Base-by-base conservation (phyloP, 2,329 filamentous ascomycete genomes). In the Scleromitrula shiraiana region DNA sequence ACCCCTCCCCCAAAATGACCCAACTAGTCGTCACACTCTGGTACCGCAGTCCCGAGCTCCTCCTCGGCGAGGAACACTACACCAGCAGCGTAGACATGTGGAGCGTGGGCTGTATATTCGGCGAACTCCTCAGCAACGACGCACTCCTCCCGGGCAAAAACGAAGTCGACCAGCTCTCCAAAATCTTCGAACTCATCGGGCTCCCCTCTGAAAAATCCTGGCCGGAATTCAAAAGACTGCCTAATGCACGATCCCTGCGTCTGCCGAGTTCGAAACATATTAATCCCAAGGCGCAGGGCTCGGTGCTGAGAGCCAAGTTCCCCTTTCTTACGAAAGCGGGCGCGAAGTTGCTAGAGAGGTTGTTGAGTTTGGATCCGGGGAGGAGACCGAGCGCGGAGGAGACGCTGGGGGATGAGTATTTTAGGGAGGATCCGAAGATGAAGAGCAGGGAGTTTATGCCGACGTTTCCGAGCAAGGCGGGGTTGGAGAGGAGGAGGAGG, bases 61-160 rank as follows among this genome's bases (percentile, higher is more conserved):
- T 98, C 2, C 80, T 97, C 3, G 93, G 93, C 5, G 73, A 86
- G 0, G 77, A 78, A 29, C 76, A 74, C 14, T 98, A 98, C 69
- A 82, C 77, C 50, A 70, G 75, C 1, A 78, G 85, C 52, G 75
- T 97, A 58, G 93, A 97, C 68, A 85, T 97, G 76, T 98, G 93
- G 93, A 94, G 86, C 67, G 72, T 97, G 3, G 93, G 93, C 10
- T 97, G 93, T 68, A 89, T 98, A 62, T 95, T 98, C 63, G 91
- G 83, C 52, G 93, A 98, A 70, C 76, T 98, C 3, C 73, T 97
- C 17, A 83, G 80, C 29, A 85, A 88, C 53, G 83, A 90, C 53
- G 88, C 91, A 0, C 66, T 97, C 2, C 73, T 98, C 1, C 88
- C 88, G 60, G 91, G 90, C 41, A 85, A 82, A 62, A 96, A 95